These are phyloP conservation scores for Solanum sejunctum DNA, from an alignment of 257 asterid genomes.

Conservation along the genomic window DNA sequence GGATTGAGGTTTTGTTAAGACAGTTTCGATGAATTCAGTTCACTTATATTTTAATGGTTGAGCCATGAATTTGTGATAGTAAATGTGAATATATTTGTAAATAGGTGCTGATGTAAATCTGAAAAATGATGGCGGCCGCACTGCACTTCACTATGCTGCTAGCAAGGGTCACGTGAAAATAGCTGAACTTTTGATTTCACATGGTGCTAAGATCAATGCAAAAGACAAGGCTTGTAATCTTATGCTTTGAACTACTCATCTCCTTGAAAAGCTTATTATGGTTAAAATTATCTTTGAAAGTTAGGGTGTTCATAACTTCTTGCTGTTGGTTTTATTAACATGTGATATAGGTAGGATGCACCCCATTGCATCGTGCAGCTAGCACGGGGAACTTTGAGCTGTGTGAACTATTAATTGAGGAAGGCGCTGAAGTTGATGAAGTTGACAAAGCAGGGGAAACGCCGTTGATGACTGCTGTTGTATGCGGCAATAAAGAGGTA, in stretches of 20 bases:
- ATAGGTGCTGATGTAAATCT: constrained; percentile 79
- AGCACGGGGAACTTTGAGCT: constrained; percentile 63
- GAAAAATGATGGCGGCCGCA: constrained; percentile 74
- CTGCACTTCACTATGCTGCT: constrained; percentile 97
- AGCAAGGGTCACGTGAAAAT: constrained; percentile 76
- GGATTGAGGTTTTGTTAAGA: neutral
- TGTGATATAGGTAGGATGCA: constrained; percentile 66
- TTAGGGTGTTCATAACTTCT: neutral
- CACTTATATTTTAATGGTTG: neutral
- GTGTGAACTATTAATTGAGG: constrained; percentile 81
- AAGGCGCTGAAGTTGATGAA: constrained; percentile 90
- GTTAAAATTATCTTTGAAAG: neutral
- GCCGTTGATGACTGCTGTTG: constrained; percentile 85
- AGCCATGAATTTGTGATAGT: neutral
- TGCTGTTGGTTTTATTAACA: neutral
- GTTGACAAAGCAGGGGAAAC: constrained; percentile 83
- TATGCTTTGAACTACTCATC: neutral
- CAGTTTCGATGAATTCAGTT: neutral
- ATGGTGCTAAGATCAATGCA: constrained; percentile 66
- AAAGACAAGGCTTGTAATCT: constrained; percentile 73
- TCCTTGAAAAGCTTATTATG: neutral
- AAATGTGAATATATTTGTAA: constrained; percentile 2
- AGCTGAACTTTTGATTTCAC: constrained; percentile 67
- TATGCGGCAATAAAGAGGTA: constrained; percentile 68
- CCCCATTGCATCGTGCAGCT: constrained; percentile 98